Conservation (phyloP, 495 filamentous ascomycete species). For the Aspergillus homomorphus region DNA sequence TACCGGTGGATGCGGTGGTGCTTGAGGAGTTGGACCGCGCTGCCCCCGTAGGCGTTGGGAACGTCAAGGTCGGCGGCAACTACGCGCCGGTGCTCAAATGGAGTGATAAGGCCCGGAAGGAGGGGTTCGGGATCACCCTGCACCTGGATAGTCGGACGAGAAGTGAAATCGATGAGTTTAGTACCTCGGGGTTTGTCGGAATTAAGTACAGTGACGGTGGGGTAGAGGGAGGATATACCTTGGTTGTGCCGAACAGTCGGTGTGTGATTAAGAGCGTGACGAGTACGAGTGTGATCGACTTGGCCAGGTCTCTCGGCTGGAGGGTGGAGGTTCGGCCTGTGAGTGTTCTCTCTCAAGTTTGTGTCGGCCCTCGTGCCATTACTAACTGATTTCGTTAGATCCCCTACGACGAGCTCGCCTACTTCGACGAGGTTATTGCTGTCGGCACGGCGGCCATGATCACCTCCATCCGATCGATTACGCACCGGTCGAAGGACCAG, state of each 20-base stretch:
- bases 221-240: slow-evolving; percentile 9
- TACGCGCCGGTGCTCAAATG: slow-evolving; percentile 46
- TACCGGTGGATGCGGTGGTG: slow-evolving; percentile 38
- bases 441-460: slow-evolving; percentile 80
- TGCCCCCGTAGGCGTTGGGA: slow-evolving; percentile 43
- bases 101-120: slow-evolving; percentile 35
- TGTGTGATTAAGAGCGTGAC: slow-evolving; percentile 70
- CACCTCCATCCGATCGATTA: slow-evolving; percentile 78
- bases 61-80: slow-evolving; percentile 49
- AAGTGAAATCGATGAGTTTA: slow-evolving; percentile 47
- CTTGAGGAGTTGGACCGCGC: slow-evolving; percentile 51
- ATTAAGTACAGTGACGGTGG: slow-evolving; percentile 24
- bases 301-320: slow-evolving; percentile 58
- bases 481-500: slow-evolving; percentile 18
- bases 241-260: slow-evolving; percentile 64
- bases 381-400: slow-evolving; percentile 42
- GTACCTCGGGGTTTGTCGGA: slow-evolving; percentile 46
- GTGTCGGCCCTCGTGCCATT: not conserved
- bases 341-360: no score
- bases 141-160: slow-evolving; percentile 46
- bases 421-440: slow-evolving; percentile 74
- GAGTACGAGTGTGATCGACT: slow-evolving; percentile 52
- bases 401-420: slow-evolving; percentile 62
- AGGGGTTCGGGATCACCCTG: slow-evolving; percentile 46
- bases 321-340: slow-evolving; percentile 51